Base-by-base conservation (phyloP, 164 flowering plant species). In the Protea cynaroides region DNA sequence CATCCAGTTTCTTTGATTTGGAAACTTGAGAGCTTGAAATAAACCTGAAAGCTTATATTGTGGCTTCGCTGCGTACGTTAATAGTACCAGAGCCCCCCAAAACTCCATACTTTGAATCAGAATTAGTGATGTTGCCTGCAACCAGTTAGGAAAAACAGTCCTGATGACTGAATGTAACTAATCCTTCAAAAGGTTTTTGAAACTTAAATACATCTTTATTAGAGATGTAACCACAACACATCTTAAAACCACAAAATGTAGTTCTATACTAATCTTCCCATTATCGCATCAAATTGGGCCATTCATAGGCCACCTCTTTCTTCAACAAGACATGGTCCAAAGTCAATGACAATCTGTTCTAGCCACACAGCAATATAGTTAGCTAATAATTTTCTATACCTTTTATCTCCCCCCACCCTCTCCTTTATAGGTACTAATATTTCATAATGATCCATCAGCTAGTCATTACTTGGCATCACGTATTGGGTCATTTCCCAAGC, bases 41-140 rank as follows among this genome's bases (percentile, higher is more conserved):
- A 84, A 69, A 67, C 65, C 67, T 24, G 59, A 4, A 52, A 78
- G 65, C 49, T 77, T 68, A 64, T 59, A 75, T 0, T 78, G 63
- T 19, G 82, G 75, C 72, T 82, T 84, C 12, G 79, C 63, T 22
- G 83, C 78, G 72, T 55, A 64, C 56, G 61, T 71, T 13, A 93
- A 75, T 6, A 93, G 78, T 36, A 74, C 59, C 25, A 82, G 65
- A 62, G 85, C 68, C 17, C 68, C 81, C 51, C 62, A 55, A 9
- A 93, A 76, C 86, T 93, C 98, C 49, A 81, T 2, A 17, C 70
- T 77, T 76, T 86, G 82, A 29, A 83, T 55, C 8, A 70, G 51
- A 72, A 88, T 81, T 25, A 84, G 37, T 14, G 96, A 83, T 47
- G 80, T 10, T 64, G 83, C 92, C 98, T 90, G 84, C 63, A 29